These are phyloP conservation scores for Sporothrix luriei DNA, from an alignment of 2,329 filamentous ascomycete genomes.

Conservation along the genomic window DNA sequence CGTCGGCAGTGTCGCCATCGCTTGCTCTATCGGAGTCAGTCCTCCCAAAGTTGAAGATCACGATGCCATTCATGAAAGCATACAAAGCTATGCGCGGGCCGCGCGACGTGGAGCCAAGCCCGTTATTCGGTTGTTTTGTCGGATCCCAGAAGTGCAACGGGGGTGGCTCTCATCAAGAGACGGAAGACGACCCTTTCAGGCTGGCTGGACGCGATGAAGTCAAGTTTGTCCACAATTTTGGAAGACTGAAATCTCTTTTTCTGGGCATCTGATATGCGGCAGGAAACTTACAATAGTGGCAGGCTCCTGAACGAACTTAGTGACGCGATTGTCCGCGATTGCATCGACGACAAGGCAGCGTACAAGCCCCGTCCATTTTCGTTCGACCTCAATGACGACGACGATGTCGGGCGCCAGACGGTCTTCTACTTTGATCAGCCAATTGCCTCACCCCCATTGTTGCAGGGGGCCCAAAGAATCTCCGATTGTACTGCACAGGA, in stretches of 20 bases:
- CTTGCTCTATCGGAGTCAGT: neutral
- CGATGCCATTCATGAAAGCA: conserved; percentile 38
- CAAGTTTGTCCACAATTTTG: conserved; percentile 27
- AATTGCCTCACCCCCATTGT: neutral
- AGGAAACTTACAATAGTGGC: neutral
- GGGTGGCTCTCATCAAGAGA: conserved; percentile 26
- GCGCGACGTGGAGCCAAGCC: conserved; percentile 36
- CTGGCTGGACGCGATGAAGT: conserved; percentile 26
- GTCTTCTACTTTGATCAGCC: conserved; percentile 31
- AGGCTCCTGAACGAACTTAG: conserved; percentile 32
- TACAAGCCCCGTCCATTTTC: neutral
- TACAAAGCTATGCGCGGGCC: conserved; percentile 45
- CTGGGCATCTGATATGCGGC: neutral
- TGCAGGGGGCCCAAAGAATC: neutral
- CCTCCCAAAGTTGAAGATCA: conserved; percentile 31
- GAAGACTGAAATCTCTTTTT: neutral
- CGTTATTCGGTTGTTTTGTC: conserved; percentile 38
- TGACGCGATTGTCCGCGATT: conserved; percentile 18
- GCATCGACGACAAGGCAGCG: neutral
- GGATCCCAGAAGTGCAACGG: conserved; percentile 35
- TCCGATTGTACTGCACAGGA: too few species aligned
- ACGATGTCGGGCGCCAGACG: conserved; percentile 14
- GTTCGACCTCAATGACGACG: neutral
- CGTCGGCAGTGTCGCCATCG: neutral
- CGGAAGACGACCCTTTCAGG: conserved; percentile 11